Evolutionary conservation across 192 early-diverging fungal genomes (phyloP), one percentile per base, ranked within the genome.

Genomic region (Podila verticillata): DNA sequence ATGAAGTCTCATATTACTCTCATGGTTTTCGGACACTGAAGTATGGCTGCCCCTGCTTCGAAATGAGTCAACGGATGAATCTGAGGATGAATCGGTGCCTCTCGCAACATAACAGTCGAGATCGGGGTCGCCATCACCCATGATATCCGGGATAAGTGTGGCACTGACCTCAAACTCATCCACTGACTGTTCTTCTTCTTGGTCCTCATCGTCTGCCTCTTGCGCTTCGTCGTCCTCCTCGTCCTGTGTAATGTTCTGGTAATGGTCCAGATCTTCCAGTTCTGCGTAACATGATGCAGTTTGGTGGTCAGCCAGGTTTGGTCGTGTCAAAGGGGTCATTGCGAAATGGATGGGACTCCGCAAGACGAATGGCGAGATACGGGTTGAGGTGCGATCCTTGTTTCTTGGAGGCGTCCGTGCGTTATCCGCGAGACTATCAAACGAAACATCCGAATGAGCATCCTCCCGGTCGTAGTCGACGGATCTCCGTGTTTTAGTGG

Each of bases 241-340:
- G 4, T 9, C 57, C 57, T 59, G 57, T 9, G 22, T 13, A 29
- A 15, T 29, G 22, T 29, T 12, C 15, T 59, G 28, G 19, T 30
- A 30, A 1, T 15, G 28, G 2, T 59, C 58, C 26, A 19, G 15
- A 15, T 59, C 58, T 31, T 59, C 58, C 15, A 24, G 10, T 2
- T 59, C 26, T 3, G 24, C 13, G 58, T 19, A 30, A 4, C 10
- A 0, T 12, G 24, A 29, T 44, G 39, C 13, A 15, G 13, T 44
- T 44, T 44, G 13, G 39, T 1, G 39, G 7, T 2, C 3, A 10
- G 39, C 2, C 39, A 44, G 39, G 39, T 44, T 15, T 12, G 49
- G 28, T 10, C 70, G 61, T 26, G 36, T 61, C 22, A 64, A 13
- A 7, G 70, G 70, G 4, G 70, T 72, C 70, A 72, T 56, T 2